These are phyloP conservation scores for Cnidoscolus chayamansa DNA, from an alignment of 441 rosid species.

Conservation along the genomic window DNA sequence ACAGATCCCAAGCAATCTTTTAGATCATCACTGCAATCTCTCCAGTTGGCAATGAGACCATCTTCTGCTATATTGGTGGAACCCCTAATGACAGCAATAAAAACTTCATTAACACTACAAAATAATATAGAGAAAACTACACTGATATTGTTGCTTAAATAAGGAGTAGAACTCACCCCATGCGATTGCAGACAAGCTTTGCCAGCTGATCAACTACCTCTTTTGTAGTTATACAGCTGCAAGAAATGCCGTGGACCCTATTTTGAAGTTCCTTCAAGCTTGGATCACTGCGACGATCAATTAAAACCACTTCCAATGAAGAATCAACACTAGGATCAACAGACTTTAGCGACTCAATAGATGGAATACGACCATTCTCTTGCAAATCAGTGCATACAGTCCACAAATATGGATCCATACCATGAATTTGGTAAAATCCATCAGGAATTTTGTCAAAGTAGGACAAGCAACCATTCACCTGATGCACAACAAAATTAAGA, in stretches of 20 bases:
- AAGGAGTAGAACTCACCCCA: conserved; percentile 70
- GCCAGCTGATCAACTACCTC: conserved; percentile 96
- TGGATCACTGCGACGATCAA: conserved; percentile 73
- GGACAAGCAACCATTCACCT: conserved; percentile 96
- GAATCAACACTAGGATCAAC: conserved; percentile 58
- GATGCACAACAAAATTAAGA: conserved; percentile 32
- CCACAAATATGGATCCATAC: conserved; percentile 92
- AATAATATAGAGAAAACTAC: conserved; percentile 15
- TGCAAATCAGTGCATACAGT: conserved; percentile 80
- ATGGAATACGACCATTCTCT: conserved; percentile 82
- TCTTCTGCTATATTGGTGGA: conserved; percentile 60
- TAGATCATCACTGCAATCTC: conserved; percentile 66
- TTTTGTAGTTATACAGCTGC: conserved; percentile 64
- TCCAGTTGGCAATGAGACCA: conserved; percentile 67
- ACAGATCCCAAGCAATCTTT: conserved; percentile 77
- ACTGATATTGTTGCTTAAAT: conserved; percentile 15
- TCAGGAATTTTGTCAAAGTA: conserved; percentile 91
- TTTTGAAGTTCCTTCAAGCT: conserved; percentile 77
- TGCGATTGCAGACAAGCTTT: conserved; percentile 75
- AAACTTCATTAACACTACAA: conserved; percentile 21
- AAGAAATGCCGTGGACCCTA: conserved; percentile 66
- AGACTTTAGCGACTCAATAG: conserved; percentile 75
- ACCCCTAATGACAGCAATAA: conserved; percentile 56
- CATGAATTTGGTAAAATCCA: conserved; percentile 88
- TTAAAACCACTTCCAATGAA: conserved; percentile 72